These are phyloP conservation scores for Aegilops tauschii DNA, from an alignment of 176 grass and related monocot species.

Conservation along the genomic window DNA sequence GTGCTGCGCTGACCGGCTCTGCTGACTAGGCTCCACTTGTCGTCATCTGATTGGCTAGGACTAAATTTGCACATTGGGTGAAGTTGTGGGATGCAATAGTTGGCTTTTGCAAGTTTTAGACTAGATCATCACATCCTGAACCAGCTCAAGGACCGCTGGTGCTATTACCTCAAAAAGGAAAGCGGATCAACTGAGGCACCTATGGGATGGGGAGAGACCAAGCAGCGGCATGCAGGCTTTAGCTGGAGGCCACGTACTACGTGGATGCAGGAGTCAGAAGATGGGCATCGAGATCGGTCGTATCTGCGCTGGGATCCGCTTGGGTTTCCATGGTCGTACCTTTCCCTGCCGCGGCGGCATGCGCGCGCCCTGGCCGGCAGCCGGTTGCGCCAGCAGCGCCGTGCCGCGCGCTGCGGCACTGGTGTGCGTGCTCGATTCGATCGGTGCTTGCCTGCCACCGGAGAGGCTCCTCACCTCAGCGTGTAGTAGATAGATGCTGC, in stretches of 20 bases:
- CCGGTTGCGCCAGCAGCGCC: not conserved
- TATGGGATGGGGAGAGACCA: not conserved
- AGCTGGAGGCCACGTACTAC: too few relatives aligned
- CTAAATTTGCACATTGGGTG: too few relatives aligned
- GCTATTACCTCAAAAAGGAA: too few relatives aligned
- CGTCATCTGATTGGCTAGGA: too few relatives aligned
- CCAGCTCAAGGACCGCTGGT: too few relatives aligned
- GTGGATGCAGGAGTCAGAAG: too few relatives aligned
- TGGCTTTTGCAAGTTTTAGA: too few relatives aligned
- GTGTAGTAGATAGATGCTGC: not conserved
- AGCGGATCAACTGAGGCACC: not conserved
- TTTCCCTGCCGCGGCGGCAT: not conserved
- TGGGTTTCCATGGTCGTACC: not conserved
- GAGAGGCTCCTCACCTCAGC: not conserved
- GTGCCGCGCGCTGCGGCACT: not conserved
- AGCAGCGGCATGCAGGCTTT: too few relatives aligned
- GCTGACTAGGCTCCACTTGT: too few relatives aligned
- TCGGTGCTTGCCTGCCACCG: not conserved
- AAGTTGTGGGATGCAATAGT: too few relatives aligned
- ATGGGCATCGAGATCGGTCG: slow-evolving; percentile 21
- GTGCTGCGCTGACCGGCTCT: too few relatives aligned
- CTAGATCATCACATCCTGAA: too few relatives aligned
- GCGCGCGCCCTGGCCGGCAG: not conserved
- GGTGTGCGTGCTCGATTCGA: not conserved
- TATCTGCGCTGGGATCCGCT: slow-evolving; percentile 39